Evolutionary conservation across 2,329 filamentous ascomycete species (phyloP), one percentile per base, ranked within the genome.

Genomic region (Diplodia scrobiculata): DNA sequence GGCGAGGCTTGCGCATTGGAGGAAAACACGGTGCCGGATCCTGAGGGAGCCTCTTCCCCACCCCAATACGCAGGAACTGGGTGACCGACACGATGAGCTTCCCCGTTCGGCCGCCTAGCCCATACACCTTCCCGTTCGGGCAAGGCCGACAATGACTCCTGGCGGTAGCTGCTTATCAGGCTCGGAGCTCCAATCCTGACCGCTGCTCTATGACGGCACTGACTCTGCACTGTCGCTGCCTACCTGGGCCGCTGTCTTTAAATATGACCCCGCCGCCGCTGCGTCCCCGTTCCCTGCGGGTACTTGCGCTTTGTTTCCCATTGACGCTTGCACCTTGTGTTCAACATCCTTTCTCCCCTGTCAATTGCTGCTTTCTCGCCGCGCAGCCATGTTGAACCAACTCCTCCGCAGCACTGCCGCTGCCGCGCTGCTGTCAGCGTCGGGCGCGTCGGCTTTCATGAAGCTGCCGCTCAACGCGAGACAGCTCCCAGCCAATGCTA

Each of bases 401-500:
- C 6, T 27, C 11, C 3, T 55, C 17, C 51, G 51, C 50, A 51
- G 13, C 41, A 45, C 41, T 29, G 63, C 63, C n/a, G 52, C 53
- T 9, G 53, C 63, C 3, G 63, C 52, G 2, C 45, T 58, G 21
- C 53, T 66, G 29, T 54, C 32, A 5, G 52, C 53, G 6, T 17
- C 63, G 3, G 53, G 63, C 45, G 52, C 32, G 11, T 52, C 63
- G 19, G 55, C 54, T 11, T 50, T 41, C 36, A 63, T 21, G 48
- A 63, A 63, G 54, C 59, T 67, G 29, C 65, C 65, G 21, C 45
- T 38, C 48, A 38, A 64, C 19, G 59, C 58, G 32, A 51, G 66
- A 29, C 52, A 51, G 50, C 67, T 80, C 13, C 80, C 81, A 10
- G 78, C 77, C 45, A 74, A 80, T 58, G 76, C 77, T 25, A 76